Base-by-base conservation (phyloP, 129 eudicot genomes). In the Sambucus nigra region DNA sequence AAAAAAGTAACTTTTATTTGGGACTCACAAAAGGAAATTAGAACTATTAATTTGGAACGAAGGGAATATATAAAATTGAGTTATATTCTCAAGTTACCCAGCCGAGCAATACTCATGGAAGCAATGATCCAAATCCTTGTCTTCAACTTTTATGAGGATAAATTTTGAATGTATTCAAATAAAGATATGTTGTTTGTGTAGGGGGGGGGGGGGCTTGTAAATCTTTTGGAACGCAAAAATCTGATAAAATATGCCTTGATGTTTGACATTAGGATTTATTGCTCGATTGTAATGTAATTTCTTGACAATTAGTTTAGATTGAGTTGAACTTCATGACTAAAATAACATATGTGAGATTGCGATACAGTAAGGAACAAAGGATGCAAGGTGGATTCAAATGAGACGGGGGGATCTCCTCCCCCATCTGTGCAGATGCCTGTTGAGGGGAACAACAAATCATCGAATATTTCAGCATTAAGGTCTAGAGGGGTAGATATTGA, bases 281-380 rank as follows among this genome's bases (percentile, higher is more conserved):
- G 17, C 7, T 13, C 6, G 5, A 33, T 24, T 35, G n/a, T 47
- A 14, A 7, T 10, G 18, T 2, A 17, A 16, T 7, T 8, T 35
- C 9, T 35, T 7, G 9, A 35, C 1, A 48, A 9, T 7, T 31
- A 26, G 18, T 35, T 40, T 38, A 14, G 25, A 10, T 47, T 53
- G 16, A 24, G 49, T 25, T 21, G 46, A 28, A 15, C 47, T 61
- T 19, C 35, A 25, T 55, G 20, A 18, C 15, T 27, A n/a, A 27
- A 11, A 26, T 18, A 20, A 20, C 22, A 22, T 20, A 1, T 19
- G 16, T 29, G 25, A 15, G 27, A 7, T 27, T 20, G 1, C 25
- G 12, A 41, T 70, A 65, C 68, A 64, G 66, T 52, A 29, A 57
- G 64, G 46, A 53, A 49, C 59, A 64, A 46, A 48, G 67, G 24